Evolutionary conservation across 192 early-diverging fungal species (phyloP).

Genomic region (Mortierella antarctica): DNA sequence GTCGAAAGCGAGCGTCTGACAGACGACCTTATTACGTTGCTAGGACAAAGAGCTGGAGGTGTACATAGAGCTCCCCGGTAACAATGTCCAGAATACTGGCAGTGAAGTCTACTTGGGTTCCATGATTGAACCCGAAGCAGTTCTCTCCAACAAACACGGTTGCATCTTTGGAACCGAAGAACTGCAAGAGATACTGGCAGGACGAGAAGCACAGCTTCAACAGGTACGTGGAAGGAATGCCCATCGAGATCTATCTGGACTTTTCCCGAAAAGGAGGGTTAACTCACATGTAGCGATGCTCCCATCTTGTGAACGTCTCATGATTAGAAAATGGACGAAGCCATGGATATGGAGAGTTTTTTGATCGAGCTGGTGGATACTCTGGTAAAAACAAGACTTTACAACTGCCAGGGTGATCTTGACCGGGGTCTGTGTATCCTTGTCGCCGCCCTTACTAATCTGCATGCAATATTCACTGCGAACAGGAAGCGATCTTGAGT

Average conservation of each 20-base stretch:
- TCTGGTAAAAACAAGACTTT: neutral
- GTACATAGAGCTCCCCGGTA: slow-evolving; percentile 22
- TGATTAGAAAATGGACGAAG: slow-evolving; percentile 39
- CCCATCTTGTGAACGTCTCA: neutral
- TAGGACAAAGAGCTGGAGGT: slow-evolving; percentile 43
- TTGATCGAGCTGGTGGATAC: slow-evolving; percentile 36
- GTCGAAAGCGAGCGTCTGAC: neutral
- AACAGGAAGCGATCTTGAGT: slow-evolving; percentile 36
- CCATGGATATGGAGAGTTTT: slow-evolving; percentile 33
- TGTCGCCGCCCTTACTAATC: too few relatives aligned
- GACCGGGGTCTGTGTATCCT: neutral
- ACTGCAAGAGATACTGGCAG: slow-evolving; percentile 32
- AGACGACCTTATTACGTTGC: neutral
- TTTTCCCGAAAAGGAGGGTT: neutral
- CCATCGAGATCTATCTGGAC: too few relatives aligned
- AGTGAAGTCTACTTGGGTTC: neutral
- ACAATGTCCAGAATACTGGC: neutral
- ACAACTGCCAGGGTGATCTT: neutral
- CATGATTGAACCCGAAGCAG: neutral
- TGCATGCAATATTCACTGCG: neutral
- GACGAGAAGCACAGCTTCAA: slow-evolving; percentile 31
- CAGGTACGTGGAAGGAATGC: slow-evolving; percentile 8
- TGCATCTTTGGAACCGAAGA: slow-evolving; percentile 29
- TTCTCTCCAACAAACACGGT: slow-evolving; percentile 8
- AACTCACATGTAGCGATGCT: neutral